Conservation (phyloP, 306 rosid genomes). For the Sesbania bispinosa region DNA sequence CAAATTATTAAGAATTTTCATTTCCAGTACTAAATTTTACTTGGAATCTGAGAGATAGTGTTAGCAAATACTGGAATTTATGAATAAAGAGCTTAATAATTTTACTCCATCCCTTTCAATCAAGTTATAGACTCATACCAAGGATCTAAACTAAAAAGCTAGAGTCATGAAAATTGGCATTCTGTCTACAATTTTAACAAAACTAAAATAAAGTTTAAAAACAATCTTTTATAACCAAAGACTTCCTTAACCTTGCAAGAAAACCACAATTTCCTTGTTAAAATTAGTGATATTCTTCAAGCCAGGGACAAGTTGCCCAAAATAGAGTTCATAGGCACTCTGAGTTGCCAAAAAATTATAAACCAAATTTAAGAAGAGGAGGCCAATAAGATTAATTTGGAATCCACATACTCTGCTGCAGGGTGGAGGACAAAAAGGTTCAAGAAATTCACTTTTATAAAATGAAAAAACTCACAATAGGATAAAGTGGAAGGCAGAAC, state of each 20-base stretch:
- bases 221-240: background rate
- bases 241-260: background rate
- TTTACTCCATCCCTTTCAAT: constrained; percentile 17
- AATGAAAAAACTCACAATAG: constrained; percentile 17
- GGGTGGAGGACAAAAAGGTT: background rate
- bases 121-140: constrained; percentile 7
- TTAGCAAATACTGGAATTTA: constrained; percentile 1
- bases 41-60: background rate
- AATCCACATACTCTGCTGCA: constrained; percentile 20
- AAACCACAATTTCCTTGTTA: background rate
- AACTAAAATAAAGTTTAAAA: background rate
- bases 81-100: background rate
- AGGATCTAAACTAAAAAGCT: constrained; percentile 9
- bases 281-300: background rate
- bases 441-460: background rate
- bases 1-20: constrained; percentile 17
- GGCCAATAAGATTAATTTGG: constrained; percentile 13
- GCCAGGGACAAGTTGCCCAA: too few species aligned
- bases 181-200: constrained; percentile 5
- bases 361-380: background rate
- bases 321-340: background rate
- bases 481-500: constrained; percentile 1
- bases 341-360: background rate
- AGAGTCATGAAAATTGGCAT: constrained; percentile 9
- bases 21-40: background rate